phyloP scores from a whole-genome alignment of 495 filamentous ascomycete genomes.

The Tuber aestivum region DNA sequence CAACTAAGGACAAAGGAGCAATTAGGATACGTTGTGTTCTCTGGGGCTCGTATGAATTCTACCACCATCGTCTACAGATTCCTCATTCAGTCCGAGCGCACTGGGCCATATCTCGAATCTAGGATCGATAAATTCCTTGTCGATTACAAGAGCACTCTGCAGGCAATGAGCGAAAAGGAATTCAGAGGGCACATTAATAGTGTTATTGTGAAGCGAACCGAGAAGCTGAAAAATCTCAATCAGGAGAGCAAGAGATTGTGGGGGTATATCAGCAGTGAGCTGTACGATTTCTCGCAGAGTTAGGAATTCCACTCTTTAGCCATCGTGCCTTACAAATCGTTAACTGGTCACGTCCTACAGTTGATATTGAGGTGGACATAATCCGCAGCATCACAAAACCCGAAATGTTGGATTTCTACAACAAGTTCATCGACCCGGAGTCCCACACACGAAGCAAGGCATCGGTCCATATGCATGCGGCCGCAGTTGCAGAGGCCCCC shows the following conservation, averaged over 20 bases:
- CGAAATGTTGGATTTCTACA: conserved; percentile 74
- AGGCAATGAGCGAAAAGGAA: conserved; percentile 72
- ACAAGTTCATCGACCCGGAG: conserved; percentile 65
- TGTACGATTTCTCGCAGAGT: conserved; percentile 82
- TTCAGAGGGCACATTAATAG: conserved; percentile 90
- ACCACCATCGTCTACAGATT: conserved; percentile 80
- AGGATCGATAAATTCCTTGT: conserved; percentile 80
- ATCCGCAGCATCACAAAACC: conserved; percentile 68
- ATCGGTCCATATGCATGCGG: conserved; percentile 72
- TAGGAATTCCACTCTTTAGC: conserved; percentile 40
- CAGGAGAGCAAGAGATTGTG: conserved; percentile 80
- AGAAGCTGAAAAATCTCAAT: conserved; percentile 86
- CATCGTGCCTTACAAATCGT: conserved; percentile 12
- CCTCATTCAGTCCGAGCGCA: conserved; percentile 89
- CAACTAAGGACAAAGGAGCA: conserved; percentile 95
- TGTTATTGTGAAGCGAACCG: conserved; percentile 77
- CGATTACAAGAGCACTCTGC: conserved; percentile 57
- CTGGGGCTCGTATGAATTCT: conserved; percentile 59
- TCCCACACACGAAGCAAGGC: conserved; percentile 72
- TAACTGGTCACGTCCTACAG: conserved; percentile 45
- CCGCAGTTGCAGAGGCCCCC: conserved; percentile 48
- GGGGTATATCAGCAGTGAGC: conserved; percentile 77
- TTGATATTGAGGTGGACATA: conserved; percentile 67
- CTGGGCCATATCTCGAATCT: conserved; percentile 72
- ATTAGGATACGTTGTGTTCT: conserved; percentile 93